Evolutionary conservation across 768 basidiomycete species (phyloP).

Genomic region (Leccinum olivaceopallidum): DNA sequence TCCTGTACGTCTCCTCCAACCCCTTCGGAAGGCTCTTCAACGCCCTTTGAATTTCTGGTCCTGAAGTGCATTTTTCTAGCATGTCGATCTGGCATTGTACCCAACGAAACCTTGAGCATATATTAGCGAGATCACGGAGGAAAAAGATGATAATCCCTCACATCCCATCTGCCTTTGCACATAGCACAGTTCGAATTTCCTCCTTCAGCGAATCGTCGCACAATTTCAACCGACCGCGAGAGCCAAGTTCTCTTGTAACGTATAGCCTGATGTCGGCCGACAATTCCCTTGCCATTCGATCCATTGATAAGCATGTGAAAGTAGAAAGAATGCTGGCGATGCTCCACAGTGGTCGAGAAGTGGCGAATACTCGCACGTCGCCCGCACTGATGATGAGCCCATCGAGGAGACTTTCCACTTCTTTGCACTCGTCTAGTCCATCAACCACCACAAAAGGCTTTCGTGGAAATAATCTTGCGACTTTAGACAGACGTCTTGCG

Average conservation of each 20-base stretch:
- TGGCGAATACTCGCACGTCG: conserved; percentile 6
- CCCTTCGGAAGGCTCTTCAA: conserved; percentile 14
- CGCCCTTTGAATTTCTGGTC: not conserved
- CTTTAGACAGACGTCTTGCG: not conserved
- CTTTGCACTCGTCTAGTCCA: conserved; percentile 25
- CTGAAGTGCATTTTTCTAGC: not conserved
- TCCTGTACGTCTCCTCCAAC: conserved; percentile 1
- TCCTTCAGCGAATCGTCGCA: conserved; percentile 4
- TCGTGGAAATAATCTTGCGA: not conserved
- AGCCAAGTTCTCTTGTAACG: conserved; percentile 12
- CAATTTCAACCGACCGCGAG: conserved; percentile 6
- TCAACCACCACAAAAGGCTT: conserved; percentile 21
- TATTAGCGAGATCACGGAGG: not conserved
- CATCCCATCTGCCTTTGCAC: conserved; percentile 21
- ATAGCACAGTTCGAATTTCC: conserved; percentile 10
- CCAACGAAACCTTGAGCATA: conserved; percentile 13
- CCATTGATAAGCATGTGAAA: conserved; percentile 14
- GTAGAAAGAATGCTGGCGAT: conserved; percentile 3
- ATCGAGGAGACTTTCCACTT: conserved; percentile 7
- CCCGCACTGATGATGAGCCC: conserved; percentile 4
- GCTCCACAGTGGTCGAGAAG: conserved; percentile 8
- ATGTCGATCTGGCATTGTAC: conserved; percentile 19
- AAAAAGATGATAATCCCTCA: not conserved
- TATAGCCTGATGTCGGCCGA: conserved; percentile 13
- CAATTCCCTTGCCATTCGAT: not conserved